phyloP scores from a whole-genome alignment of 306 rosid genomes.

The Cicer yamashitae region DNA sequence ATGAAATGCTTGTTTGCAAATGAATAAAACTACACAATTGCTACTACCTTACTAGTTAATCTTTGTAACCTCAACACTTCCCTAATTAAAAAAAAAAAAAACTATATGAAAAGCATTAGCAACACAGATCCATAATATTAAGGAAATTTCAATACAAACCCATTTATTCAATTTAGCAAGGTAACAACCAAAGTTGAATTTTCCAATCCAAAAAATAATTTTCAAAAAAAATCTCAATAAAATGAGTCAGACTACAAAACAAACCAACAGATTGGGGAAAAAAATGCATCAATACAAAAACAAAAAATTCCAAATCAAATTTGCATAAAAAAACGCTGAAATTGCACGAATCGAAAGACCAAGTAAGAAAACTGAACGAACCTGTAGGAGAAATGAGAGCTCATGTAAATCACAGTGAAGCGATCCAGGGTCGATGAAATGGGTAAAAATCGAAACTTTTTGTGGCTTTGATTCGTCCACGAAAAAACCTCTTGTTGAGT shows the following conservation, averaged over 20 bases:
- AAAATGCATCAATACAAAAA: neutral
- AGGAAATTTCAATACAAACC: constrained; percentile 4
- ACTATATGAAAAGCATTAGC: constrained; percentile 38
- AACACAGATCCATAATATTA: constrained; percentile 61
- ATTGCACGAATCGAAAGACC: constrained; percentile 30
- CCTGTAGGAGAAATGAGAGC: constrained; percentile 49
- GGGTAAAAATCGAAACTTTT: constrained; percentile 48
- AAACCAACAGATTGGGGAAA: neutral
- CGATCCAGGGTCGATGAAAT: constrained; percentile 44
- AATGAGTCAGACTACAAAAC: neutral
- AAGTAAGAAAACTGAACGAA: constrained; percentile 35
- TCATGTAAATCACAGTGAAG: constrained; percentile 52
- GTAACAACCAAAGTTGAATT: neutral
- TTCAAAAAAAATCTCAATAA: constrained; percentile 28
- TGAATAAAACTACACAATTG: constrained; percentile 33
- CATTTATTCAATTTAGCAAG: constrained; percentile 8
- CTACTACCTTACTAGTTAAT: constrained; percentile 9
- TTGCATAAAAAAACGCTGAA: constrained; percentile 22
- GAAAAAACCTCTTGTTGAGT: constrained; percentile 54
- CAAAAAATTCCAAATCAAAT: constrained; percentile 29
- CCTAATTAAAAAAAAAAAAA: neutral
- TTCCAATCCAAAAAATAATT: constrained; percentile 4
- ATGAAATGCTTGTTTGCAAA: constrained; percentile 21
- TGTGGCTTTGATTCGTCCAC: constrained; percentile 60
- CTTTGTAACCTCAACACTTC: constrained; percentile 7